Percentiles rank a stretch among this genome's conserved stretches.
These are phyloP conservation scores for Draba incana DNA, from an alignment of 345 rosid genomes.

Conservation along the genomic window DNA sequence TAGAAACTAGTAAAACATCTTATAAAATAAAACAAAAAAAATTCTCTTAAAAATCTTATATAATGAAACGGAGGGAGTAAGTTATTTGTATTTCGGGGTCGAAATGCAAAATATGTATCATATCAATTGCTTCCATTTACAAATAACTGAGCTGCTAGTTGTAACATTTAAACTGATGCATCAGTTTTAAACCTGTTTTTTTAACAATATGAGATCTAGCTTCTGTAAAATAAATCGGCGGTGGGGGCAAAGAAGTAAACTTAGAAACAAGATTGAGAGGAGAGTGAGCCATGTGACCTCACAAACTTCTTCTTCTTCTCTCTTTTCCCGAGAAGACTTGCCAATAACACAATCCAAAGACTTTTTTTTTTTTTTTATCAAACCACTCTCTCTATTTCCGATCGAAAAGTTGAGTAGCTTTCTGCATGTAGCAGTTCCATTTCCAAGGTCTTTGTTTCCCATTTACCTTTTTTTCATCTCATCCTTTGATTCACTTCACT, in stretches of 20 bases:
- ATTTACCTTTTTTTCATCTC: not conserved
- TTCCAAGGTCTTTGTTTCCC: conserved; percentile 43
- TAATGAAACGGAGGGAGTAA: too few species aligned
- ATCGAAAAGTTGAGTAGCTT: conserved; percentile 42
- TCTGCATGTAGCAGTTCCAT: conserved; percentile 42
- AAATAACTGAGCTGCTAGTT: not conserved
- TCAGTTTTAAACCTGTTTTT: not conserved
- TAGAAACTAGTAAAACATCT: too few species aligned
- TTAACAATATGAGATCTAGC: not conserved
- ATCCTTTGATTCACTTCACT: conserved; percentile 11
- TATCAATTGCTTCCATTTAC: too few species aligned
- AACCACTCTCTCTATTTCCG: conserved; percentile 33
- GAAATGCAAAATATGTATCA: too few species aligned
- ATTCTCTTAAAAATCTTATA: too few species aligned
- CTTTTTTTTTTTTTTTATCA: conserved; percentile 1
- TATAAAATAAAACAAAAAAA: too few species aligned
- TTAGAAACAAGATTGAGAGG: conserved; percentile 34
- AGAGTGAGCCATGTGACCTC: conserved; percentile 68
- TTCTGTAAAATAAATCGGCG: not conserved
- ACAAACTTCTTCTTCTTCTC: conserved; percentile 40
- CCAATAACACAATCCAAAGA: conserved; percentile 33
- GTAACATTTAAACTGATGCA: not conserved
- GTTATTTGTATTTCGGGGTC: too few species aligned
- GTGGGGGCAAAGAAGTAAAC: conserved; percentile 24
- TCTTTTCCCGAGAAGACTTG: conserved; percentile 43